phyloP scores from a whole-genome alignment of 78 protist species.

The Dictyostelium capitatum region DNA sequence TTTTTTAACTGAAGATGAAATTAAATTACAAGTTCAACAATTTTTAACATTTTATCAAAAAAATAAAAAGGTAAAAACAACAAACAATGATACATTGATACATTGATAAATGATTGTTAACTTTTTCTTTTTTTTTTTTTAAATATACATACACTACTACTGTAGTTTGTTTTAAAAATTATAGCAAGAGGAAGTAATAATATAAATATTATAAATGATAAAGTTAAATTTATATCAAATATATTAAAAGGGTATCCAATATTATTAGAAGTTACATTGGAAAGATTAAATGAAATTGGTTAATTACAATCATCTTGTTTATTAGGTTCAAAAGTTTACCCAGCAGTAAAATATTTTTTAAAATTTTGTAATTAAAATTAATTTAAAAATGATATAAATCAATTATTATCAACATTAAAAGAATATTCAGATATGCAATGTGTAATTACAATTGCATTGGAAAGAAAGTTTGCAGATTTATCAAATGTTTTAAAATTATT shows the following conservation, averaged over 20 bases:
- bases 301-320: conserved; percentile 12
- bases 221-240: conserved; percentile 33
- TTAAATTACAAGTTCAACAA: conserved; percentile 20
- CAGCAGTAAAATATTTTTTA: conserved; percentile 75
- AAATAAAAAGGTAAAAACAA: conserved; percentile 49
- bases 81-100: not conserved
- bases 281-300: conserved; percentile 48
- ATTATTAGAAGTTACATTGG: conserved; percentile 68
- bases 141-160: not conserved
- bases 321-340: conserved; percentile 47
- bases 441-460: conserved; percentile 64
- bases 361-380: conserved; percentile 43
- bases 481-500: not conserved
- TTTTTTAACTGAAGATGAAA: conserved; percentile 46
- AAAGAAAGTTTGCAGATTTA: conserved; percentile 60
- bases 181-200: conserved; percentile 62
- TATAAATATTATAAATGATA: conserved; percentile 44
- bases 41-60: conserved; percentile 67
- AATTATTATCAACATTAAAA: not conserved
- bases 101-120: not conserved
- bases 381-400: conserved; percentile 34
- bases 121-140: not conserved
- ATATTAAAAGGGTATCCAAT: conserved; percentile 63
- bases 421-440: conserved; percentile 67
- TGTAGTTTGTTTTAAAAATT: conserved; percentile 65